A percentile compares a stretch with the other conserved stretches of the same genome.
Evolutionary conservation across 495 filamentous ascomycete species (phyloP).

Genomic region (Cudoniella acicularis): DNA sequence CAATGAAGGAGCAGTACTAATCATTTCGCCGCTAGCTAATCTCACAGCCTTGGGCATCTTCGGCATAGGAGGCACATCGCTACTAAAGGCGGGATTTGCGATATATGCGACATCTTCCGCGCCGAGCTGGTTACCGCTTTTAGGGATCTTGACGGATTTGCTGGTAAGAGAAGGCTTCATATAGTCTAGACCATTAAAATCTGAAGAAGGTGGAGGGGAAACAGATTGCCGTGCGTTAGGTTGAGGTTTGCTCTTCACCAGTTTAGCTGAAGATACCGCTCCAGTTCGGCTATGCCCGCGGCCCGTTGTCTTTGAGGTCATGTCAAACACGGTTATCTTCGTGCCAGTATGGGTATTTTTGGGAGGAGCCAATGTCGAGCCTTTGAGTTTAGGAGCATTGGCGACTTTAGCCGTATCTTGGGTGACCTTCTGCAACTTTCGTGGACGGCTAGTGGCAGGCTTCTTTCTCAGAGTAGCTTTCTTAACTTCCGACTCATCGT

Average conservation of each 20-base stretch:
- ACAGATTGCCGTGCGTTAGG: neutral
- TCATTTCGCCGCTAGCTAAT: conserved; percentile 15
- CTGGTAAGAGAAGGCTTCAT: neutral
- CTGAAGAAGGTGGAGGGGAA: conserved; percentile 4
- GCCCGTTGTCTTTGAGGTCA: neutral
- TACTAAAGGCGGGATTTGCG: conserved; percentile 2
- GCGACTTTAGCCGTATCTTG: neutral
- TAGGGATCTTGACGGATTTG: neutral
- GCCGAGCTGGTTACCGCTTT: neutral
- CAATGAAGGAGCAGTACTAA: conserved; percentile 7
- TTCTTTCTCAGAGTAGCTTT: neutral
- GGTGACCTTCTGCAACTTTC: conserved; percentile 14
- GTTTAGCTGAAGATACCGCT: neutral
- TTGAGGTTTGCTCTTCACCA: neutral
- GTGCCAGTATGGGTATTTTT: neutral
- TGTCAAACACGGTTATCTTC: too few species aligned
- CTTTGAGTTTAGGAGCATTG: neutral
- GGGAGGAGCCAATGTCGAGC: neutral
- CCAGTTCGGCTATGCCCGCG: neutral
- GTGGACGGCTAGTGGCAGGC: neutral
- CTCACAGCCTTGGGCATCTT: conserved; percentile 13
- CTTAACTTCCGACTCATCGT: conserved; percentile 2
- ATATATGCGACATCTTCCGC: conserved; percentile 7
- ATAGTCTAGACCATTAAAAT: conserved; percentile 7
- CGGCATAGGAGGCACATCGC: conserved; percentile 20